Percentiles rank a stretch among this genome's conserved stretches.
Conservation (phyloP, 1,139 yeast genomes). For the Pichia sp. region DNA sequence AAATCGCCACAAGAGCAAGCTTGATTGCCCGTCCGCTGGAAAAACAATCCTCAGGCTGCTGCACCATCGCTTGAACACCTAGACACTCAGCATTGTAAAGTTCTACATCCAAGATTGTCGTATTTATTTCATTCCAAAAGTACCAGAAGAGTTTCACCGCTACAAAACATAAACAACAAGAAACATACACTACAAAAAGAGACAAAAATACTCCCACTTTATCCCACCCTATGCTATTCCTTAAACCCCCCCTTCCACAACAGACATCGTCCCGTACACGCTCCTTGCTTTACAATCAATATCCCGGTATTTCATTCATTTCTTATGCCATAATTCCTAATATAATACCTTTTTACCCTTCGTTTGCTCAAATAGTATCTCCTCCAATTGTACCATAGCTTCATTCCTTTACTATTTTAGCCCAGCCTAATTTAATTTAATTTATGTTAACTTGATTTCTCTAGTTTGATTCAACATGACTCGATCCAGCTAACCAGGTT, state of each 20-base stretch:
- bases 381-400: conserved; percentile 7
- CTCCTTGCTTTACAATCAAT: conserved; percentile 1
- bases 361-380: neutral
- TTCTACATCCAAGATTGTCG: neutral
- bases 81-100: neutral
- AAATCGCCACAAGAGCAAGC: conserved; percentile 68
- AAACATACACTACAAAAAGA: neutral
- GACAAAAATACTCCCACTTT: neutral
- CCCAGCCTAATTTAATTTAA: neutral
- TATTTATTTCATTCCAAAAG: conserved; percentile 1
- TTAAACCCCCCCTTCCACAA: neutral
- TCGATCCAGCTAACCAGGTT: neutral
- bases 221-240: no score
- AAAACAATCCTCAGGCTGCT: conserved; percentile 36
- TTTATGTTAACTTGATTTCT: neutral
- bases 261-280: neutral
- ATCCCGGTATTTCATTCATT: neutral
- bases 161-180: neutral
- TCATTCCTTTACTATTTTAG: conserved; percentile 8
- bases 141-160: neutral
- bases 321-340: neutral
- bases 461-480: neutral
- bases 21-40: conserved; percentile 43
- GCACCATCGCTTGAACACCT: conserved; percentile 33
- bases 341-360: conserved; percentile 4